Percentiles rank a stretch among this genome's conserved stretches.
Conservation (phyloP, 1,284 basidiomycete genomes). For the Cerioporus squamosus region DNA sequence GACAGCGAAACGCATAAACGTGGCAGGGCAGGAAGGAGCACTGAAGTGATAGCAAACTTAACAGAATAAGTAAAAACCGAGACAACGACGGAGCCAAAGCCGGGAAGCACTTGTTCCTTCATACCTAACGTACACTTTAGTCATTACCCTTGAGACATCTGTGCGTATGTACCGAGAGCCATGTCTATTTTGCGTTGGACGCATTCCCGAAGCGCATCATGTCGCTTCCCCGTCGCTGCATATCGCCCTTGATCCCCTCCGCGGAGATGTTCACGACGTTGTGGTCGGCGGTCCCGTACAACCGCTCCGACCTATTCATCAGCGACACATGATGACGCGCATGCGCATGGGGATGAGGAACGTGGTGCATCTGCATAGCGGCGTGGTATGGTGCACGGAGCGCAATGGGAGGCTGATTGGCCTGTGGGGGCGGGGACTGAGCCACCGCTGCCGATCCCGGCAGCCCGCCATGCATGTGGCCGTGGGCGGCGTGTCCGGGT, state of each 20-base stretch:
- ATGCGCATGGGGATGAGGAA: conserved; percentile 77
- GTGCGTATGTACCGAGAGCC: conserved; percentile 26
- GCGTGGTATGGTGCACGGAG: conserved; percentile 56
- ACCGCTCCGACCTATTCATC: conserved; percentile 48
- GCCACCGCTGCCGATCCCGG: not conserved
- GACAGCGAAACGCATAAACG: no score
- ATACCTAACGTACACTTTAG: not conserved
- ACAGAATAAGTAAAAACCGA: not conserved
- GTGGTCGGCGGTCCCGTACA: conserved; percentile 42
- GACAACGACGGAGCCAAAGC: not conserved
- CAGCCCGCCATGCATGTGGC: conserved; percentile 9
- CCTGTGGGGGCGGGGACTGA: conserved; percentile 12
- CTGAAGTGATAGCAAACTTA: not conserved
- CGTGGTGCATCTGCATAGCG: conserved; percentile 66
- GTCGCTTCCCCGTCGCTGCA: conserved; percentile 45
- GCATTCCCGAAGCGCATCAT: conserved; percentile 51
- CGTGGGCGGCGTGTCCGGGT: conserved; percentile 11
- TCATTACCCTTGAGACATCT: not conserved
- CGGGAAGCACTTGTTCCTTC: not conserved
- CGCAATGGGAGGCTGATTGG: conserved; percentile 34
- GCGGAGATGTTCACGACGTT: conserved; percentile 32
- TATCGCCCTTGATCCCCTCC: conserved; percentile 41
- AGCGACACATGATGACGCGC: conserved; percentile 61
- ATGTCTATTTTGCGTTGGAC: conserved; percentile 29
- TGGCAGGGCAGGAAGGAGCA: no score